Conservation (phyloP, 805 yeast species). For the Ogataea siamensis region DNA sequence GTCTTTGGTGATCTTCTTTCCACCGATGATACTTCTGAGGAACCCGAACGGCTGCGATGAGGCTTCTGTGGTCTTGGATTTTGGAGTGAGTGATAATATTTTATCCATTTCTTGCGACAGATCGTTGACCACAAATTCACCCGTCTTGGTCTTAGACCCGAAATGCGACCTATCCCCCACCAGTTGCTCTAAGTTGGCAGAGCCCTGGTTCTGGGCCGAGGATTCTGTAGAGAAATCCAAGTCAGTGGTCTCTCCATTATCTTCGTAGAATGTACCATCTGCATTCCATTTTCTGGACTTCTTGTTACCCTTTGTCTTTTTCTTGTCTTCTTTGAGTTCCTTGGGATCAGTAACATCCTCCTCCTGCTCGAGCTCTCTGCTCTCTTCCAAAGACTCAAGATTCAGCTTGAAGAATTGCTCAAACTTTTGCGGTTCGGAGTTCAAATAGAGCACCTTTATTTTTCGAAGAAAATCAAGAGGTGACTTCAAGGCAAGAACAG, state of each 20-base stretch:
- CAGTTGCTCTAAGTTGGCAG: conserved; percentile 30
- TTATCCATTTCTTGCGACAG: conserved; percentile 51
- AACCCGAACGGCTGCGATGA: conserved; percentile 53
- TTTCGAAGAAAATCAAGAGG: conserved; percentile 31
- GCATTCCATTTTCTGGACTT: conserved; percentile 63
- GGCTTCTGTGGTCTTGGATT: conserved; percentile 23
- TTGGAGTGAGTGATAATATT: conserved; percentile 32
- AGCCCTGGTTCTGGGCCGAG: conserved; percentile 15
- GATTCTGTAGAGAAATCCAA: conserved; percentile 54
- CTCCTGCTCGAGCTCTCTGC: conserved; percentile 14
- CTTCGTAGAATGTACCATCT: conserved; percentile 55
- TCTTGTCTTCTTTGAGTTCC: conserved; percentile 17
- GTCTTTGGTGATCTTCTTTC: conserved; percentile 58
- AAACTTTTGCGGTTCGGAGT: conserved; percentile 33
- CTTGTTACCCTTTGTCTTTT: conserved; percentile 30
- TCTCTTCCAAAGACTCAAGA: conserved; percentile 29
- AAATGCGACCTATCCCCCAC: conserved; percentile 41
- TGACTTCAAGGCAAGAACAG: conserved; percentile 32
- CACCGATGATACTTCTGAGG: conserved; percentile 61
- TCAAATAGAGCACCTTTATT: conserved; percentile 25
- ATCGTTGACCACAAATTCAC: conserved; percentile 66
- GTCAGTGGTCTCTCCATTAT: conserved; percentile 36
- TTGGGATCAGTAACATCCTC: conserved; percentile 7
- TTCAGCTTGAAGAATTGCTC: conserved; percentile 40
- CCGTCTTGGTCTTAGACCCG: conserved; percentile 45